Base-by-base conservation (phyloP, 139 green algal genomes). In the Chlamydomonas eustigma region DNA sequence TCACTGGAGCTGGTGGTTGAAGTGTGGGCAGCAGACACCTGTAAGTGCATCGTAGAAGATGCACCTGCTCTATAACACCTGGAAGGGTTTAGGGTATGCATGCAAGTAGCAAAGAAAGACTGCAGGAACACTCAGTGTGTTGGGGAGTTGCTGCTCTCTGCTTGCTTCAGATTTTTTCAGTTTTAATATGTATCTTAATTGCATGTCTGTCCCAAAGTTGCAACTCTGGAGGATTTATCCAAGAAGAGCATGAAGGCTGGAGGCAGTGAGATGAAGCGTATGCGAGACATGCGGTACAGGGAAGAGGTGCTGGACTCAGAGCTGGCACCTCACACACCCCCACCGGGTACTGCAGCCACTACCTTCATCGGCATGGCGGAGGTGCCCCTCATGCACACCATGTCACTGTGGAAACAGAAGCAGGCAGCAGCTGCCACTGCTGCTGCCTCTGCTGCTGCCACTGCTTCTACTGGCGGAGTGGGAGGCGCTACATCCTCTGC, bases 321-420 rank as follows among this genome's bases (percentile, higher is more conserved):
- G 12, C 44, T 18, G 44, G 44, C 44, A 58, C 6, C 8, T 28
- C 52, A 28, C 52, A 68, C 12, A 25, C 52, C 52, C 4, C 52
- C 8, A 68, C n/a, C 52, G 4, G 52, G 12, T 28, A 22, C 12
- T 58, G 44, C 44, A 22, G 44, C 12, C 12, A 22, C 44, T 12
- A 68, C 52, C 12, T 31, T 68, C 4, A 28, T 68, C 12, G 52
- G 52, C 52, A 31, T 68, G 8, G 52, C 18, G 8, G 52, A 68
- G 52, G 52, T 68, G 52, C 34, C 52, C 52, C 52, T 68, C 12
- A 4, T 68, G 8, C 12, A 68, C 52, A 68, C 52, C 12, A 68
- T 68, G 12, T 28, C 4, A 28, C 4, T 6, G 12, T 18, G 44
- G 12, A 58, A 18, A 28, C 44, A 58, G 52, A 25, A 68, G 52